Conservation (phyloP, 2,329 filamentous ascomycete species). For the Epichloe sibirici region DNA sequence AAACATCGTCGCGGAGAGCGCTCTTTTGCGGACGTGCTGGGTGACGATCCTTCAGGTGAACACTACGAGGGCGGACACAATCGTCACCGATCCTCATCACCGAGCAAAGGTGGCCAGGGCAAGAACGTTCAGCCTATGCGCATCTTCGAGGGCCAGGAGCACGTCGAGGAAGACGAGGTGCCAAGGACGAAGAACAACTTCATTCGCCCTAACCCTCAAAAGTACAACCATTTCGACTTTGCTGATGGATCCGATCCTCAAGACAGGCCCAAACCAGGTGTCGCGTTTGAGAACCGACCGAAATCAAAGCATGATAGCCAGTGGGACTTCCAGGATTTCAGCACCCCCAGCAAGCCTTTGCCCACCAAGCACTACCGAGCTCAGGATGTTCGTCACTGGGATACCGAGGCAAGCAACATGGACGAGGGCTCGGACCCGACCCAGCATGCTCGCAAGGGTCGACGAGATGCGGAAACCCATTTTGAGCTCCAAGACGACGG, state of each 20-base stretch:
- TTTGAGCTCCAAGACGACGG: conserved; percentile 75
- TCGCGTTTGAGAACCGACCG: conserved; percentile 27
- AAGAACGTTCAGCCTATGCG: conserved; percentile 53
- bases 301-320: conserved; percentile 57
- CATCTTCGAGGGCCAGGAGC: conserved; percentile 46
- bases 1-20: conserved; percentile 48
- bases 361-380: conserved; percentile 46
- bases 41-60: conserved; percentile 31
- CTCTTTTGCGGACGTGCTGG: conserved; percentile 60
- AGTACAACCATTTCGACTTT: conserved; percentile 80
- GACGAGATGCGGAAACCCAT: conserved; percentile 69
- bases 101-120: conserved; percentile 37
- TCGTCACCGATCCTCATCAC: conserved; percentile 40
- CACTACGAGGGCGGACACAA: conserved; percentile 29
- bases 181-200: conserved; percentile 31
- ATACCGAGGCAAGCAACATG: conserved; percentile 44
- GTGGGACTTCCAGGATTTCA: conserved; percentile 84
- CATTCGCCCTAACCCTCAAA: conserved; percentile 59
- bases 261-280: conserved; percentile 31
- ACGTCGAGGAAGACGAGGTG: conserved; percentile 25
- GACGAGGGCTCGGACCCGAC: conserved; percentile 40
- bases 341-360: conserved; percentile 63
- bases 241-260: conserved; percentile 48
- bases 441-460: conserved; percentile 50
- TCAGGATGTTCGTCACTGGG: conserved; percentile 69